Evolutionary conservation across 2,329 filamentous ascomycete species (phyloP), one percentile per base, ranked within the genome.

Genomic region (Tolypocladium capitatum): DNA sequence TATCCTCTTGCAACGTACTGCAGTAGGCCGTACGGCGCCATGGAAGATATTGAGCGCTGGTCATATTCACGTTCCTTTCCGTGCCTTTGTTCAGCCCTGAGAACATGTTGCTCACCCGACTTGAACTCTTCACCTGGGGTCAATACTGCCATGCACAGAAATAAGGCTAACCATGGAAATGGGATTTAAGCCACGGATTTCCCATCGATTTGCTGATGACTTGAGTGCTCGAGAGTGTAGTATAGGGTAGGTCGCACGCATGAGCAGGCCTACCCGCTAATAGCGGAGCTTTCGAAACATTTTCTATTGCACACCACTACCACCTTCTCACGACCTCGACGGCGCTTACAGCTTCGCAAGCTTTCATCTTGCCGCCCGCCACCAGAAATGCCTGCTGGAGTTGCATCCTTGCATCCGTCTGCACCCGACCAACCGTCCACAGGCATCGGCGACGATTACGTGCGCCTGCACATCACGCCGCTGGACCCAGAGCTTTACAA

Each of bases 391-490:
- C 53, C 53, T 48, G 48, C 47, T 51, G 57, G 55, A 50, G 21
- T 48, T 33, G 46, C 47, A 3, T 47, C 49, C 18, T 36, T 44
- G 32, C 46, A 30, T 13, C 16, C 43, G 11, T 46, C 45, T 27
- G 42, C 44, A 14, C 30, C 32, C 41, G 30, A 20, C 43, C 45
- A 47, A 13, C 21, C 49, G 21, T 40, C 54, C 31, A 33, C 51
- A 47, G 54, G 41, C 47, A 47, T 50, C 46, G 34, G 46, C 40
- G 52, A 51, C 54, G 60, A 61, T 40, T 66, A 57, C 35, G 60
- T 59, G 10, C 60, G 67, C 43, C 77, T 98, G 46, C 88, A 98
- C 68, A 92, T 98, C 57, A 84, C 86, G 16, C 92, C 92, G 43
- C 76, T 98, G 56, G 88, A 83, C 58, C 71, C 83, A 35, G 78